A percentile compares a stretch with the other conserved stretches of the same genome.
Evolutionary conservation across 2,329 filamentous ascomycete genomes (phyloP).

Genomic region (Aurifilum marmelostoma): DNA sequence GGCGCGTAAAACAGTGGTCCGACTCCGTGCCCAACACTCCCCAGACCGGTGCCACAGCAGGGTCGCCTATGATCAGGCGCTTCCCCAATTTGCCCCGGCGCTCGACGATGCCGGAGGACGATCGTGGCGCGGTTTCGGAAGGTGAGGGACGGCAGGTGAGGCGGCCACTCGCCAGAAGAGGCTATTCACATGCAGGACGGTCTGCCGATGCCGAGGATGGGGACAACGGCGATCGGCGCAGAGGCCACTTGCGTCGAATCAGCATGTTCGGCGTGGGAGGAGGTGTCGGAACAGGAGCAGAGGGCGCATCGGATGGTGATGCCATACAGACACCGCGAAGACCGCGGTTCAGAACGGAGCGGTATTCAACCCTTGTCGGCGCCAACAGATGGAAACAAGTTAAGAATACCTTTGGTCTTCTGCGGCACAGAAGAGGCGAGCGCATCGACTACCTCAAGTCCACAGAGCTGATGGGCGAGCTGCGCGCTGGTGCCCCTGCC

Average conservation of each 20-base stretch:
- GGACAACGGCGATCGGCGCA: slow-evolving; percentile 42
- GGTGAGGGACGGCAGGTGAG: slow-evolving; percentile 58
- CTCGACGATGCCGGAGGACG: slow-evolving; percentile 68
- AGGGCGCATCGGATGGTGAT: slow-evolving; percentile 64
- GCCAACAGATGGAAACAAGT: slow-evolving; percentile 91
- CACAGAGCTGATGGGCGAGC: slow-evolving; percentile 92
- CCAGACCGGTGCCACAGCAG: slow-evolving; percentile 47
- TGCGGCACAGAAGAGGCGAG: slow-evolving; percentile 82
- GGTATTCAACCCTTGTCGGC: slow-evolving; percentile 68
- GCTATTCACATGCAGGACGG: slow-evolving; percentile 22
- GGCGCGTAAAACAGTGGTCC: slow-evolving; percentile 55
- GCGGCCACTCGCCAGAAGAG: slow-evolving; percentile 22
- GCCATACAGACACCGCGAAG: slow-evolving; percentile 56
- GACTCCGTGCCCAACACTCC: slow-evolving; percentile 70
- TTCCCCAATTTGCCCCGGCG: slow-evolving; percentile 64
- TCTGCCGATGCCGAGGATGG: slow-evolving; percentile 54
- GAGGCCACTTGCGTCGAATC: slow-evolving; percentile 65
- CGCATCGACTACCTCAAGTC: slow-evolving; percentile 94
- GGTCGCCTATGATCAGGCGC: slow-evolving; percentile 48
- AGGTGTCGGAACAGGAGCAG: slow-evolving; percentile 44
- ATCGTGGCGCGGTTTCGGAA: slow-evolving; percentile 71
- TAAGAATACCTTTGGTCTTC: slow-evolving; percentile 81
- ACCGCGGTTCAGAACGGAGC: slow-evolving; percentile 64
- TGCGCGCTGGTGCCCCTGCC: slow-evolving; percentile 89
- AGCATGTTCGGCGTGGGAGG: slow-evolving; percentile 69